These are phyloP conservation scores for Cladosporium sp. DNA, from an alignment of 2,329 filamentous ascomycete species.

Conservation along the genomic window DNA sequence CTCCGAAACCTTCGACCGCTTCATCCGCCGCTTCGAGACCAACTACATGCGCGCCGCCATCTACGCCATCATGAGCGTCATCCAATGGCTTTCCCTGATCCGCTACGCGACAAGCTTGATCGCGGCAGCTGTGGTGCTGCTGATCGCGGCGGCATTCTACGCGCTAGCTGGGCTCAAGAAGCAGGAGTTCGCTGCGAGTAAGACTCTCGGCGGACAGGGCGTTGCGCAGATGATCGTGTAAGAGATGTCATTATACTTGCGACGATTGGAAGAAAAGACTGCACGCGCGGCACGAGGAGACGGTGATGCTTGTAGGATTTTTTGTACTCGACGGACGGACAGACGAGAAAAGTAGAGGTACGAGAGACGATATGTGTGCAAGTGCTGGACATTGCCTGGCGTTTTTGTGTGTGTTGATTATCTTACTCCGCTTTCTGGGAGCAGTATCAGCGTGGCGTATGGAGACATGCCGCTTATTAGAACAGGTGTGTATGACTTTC, in stretches of 20 bases:
- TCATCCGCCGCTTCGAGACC: slow-evolving; percentile 88
- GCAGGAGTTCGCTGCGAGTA: slow-evolving; percentile 86
- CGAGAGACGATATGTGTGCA: slow-evolving; percentile 4
- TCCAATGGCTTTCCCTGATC: slow-evolving; percentile 83
- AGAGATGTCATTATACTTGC: slow-evolving; percentile 22
- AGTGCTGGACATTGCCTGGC: slow-evolving; percentile 17
- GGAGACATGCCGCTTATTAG: background rate
- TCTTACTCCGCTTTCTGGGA: background rate
- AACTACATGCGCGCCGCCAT: slow-evolving; percentile 95
- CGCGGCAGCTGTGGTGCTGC: slow-evolving; percentile 78
- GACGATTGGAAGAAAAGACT: background rate
- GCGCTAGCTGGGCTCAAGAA: slow-evolving; percentile 74
- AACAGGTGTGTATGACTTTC: background rate
- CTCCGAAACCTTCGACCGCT: slow-evolving; percentile 79
- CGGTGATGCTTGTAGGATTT: slow-evolving; percentile 3
- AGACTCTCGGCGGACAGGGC: slow-evolving; percentile 90
- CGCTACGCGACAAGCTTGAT: slow-evolving; percentile 69
- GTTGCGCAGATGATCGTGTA: slow-evolving; percentile 98
- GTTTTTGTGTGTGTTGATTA: slow-evolving; percentile 1
- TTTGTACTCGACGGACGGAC: background rate
- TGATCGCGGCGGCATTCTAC: slow-evolving; percentile 79
- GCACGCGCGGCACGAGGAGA: background rate
- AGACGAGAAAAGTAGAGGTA: background rate
- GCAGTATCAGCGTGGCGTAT: background rate
- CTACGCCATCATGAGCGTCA: slow-evolving; percentile 74